Percentiles rank a stretch among this genome's conserved stretches.
Conservation (phyloP, 352 stramenopile genomes). For the Phytophthora megakarya region DNA sequence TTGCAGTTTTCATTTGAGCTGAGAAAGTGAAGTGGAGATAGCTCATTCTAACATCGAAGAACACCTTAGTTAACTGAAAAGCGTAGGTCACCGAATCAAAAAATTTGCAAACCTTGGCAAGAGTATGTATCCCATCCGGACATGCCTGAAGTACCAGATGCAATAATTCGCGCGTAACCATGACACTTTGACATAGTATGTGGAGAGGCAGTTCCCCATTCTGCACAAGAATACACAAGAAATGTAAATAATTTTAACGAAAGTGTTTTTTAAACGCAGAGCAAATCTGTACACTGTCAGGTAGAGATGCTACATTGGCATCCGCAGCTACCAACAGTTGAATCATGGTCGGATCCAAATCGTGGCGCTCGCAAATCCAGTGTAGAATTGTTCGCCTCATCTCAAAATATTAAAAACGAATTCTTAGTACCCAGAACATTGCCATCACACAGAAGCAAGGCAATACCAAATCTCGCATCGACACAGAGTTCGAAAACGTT, state of each 20-base stretch:
- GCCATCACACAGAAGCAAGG: not conserved
- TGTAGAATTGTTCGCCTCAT: conserved; percentile 57
- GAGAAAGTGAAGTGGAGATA: conserved; percentile 56
- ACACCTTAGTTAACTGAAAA: not conserved
- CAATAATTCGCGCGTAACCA: conserved; percentile 37
- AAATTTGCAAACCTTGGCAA: conserved; percentile 35
- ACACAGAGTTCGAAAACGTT: conserved; percentile 35
- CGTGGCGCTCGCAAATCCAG: conserved; percentile 51
- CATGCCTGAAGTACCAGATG: conserved; percentile 34
- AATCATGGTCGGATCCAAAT: conserved; percentile 31
- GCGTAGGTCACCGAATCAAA: not conserved
- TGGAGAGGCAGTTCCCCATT: conserved; percentile 65
- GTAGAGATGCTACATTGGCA: conserved; percentile 11
- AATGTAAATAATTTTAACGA: conserved; percentile 3
- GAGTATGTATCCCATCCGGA: conserved; percentile 35
- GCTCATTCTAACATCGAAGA: conserved; percentile 32
- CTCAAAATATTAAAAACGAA: conserved; percentile 26
- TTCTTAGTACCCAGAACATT: conserved; percentile 6
- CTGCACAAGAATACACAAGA: conserved; percentile 25
- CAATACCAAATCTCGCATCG: conserved; percentile 45
- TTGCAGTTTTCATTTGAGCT: conserved; percentile 55
- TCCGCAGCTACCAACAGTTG: conserved; percentile 29
- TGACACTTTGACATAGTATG: conserved; percentile 52
- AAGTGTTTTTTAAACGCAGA: not conserved
- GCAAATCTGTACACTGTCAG: conserved; percentile 21